Base-by-base conservation (phyloP, 805 yeast genomes). In the Nakazawaea ambrosiae region DNA sequence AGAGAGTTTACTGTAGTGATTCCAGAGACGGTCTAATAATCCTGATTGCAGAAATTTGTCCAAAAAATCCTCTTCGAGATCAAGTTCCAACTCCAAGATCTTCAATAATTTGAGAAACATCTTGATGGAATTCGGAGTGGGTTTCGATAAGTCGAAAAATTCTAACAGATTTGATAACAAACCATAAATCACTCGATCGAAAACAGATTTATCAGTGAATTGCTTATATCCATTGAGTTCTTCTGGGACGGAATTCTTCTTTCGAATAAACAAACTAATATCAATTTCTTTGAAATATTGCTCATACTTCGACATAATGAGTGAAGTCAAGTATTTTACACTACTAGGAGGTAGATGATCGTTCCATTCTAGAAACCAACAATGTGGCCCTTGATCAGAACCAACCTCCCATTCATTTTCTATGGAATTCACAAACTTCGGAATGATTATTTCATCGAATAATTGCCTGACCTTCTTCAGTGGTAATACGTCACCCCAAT, bases 151-250 rank as follows among this genome's bases (percentile, higher is more conserved):
- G 2, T 23, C 24, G 24, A 35, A 29, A 29, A 69, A 68, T 34
- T 63, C 68, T 0, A 85, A 70, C 20, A 79, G 79, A 35, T 22
- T 22, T 10, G n/a, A n/a, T n/a, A n/a, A n/a, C n/a, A n/a, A n/a
- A n/a, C n/a, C n/a, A n/a, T n/a, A n/a, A n/a, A n/a, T n/a, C n/a
- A n/a, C n/a, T n/a, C n/a, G n/a, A n/a, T n/a, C n/a, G n/a, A n/a
- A n/a, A n/a, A n/a, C n/a, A n/a, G n/a, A n/a, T n/a, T n/a, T n/a
- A n/a, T n/a, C n/a, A 10, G 24, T 22, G 10, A 22, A 7, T 22
- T 22, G 10, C 79, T 83, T 47, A 53, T 66, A 61, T 5, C 57
- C 42, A 5, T 42, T 39, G 17, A 66, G 40, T 39, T 38, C 41
- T 18, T 43, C 49, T 3, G 40, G 35, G 10, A 37, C 31, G 9